Percentiles rank a stretch among this genome's conserved stretches.
phyloP scores from a whole-genome alignment of 2,329 filamentous ascomycete genomes.

The Lachnellula willkommii region DNA sequence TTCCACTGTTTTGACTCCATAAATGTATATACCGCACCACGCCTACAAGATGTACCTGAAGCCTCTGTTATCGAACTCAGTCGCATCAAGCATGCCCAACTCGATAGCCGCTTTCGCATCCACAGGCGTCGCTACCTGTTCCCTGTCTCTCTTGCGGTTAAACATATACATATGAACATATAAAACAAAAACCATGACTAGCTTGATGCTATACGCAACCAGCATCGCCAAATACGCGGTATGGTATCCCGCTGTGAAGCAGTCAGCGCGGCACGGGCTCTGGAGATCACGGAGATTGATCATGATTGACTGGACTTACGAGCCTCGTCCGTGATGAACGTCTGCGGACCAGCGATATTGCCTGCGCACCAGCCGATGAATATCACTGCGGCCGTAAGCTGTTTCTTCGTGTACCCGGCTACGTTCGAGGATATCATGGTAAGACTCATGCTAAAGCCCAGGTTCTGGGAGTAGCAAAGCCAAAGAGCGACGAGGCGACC shows the following conservation, averaged over 20 bases:
- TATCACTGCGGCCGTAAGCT: slow-evolving; percentile 42
- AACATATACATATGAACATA: slow-evolving; percentile 49
- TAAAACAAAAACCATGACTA: slow-evolving; percentile 35
- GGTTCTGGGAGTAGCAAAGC: slow-evolving; percentile 47
- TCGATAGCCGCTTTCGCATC: slow-evolving; percentile 45
- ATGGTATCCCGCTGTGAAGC: slow-evolving; percentile 24
- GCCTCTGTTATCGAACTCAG: slow-evolving; percentile 47
- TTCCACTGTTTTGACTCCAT: too few species aligned
- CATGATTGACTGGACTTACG: slow-evolving; percentile 1
- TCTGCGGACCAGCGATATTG: slow-evolving; percentile 41
- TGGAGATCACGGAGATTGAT: background rate
- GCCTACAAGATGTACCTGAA: slow-evolving; percentile 44
- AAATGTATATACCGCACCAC: too few species aligned
- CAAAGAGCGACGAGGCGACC: slow-evolving; percentile 50
- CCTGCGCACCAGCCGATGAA: slow-evolving; percentile 48
- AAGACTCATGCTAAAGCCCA: slow-evolving; percentile 46
- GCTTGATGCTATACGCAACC: slow-evolving; percentile 42
- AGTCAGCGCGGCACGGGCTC: background rate
- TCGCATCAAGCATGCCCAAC: slow-evolving; percentile 48
- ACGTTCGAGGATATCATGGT: slow-evolving; percentile 47
- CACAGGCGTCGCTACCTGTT: slow-evolving; percentile 25
- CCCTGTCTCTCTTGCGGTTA: slow-evolving; percentile 49
- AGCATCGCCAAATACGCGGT: slow-evolving; percentile 14
- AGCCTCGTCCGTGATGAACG: slow-evolving; percentile 16
- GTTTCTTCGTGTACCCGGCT: slow-evolving; percentile 50